Evolutionary conservation across 495 filamentous ascomycete genomes (phyloP).

Genomic region (Talaromyces borbonicus): DNA sequence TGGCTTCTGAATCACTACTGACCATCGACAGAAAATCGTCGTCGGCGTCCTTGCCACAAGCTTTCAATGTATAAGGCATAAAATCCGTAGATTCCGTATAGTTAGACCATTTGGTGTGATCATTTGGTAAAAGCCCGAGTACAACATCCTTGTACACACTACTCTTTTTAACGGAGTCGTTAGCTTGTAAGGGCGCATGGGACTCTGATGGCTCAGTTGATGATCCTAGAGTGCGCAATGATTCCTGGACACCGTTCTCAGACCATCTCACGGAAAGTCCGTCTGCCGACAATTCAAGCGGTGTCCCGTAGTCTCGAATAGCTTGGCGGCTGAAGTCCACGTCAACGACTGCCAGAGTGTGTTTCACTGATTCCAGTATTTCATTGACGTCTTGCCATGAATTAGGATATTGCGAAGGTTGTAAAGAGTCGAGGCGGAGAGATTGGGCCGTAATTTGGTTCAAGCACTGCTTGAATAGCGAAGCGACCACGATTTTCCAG

Average conservation of each 20-base stretch:
- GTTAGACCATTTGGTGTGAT: no score
- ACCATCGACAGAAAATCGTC: slow-evolving; percentile 8
- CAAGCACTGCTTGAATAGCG: background rate
- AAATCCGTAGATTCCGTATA: slow-evolving; percentile 52
- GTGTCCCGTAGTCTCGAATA: slow-evolving; percentile 51
- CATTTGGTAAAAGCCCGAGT: no score
- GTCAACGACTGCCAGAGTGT: slow-evolving; percentile 41
- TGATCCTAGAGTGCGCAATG: background rate
- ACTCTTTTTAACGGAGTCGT: no score
- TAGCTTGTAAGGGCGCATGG: no score
- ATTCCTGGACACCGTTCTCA: slow-evolving; percentile 19
- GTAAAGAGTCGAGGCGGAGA: background rate
- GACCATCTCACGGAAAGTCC: slow-evolving; percentile 67
- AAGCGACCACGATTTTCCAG: background rate
- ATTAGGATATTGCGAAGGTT: background rate
- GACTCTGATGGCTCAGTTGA: background rate
- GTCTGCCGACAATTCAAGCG: slow-evolving; percentile 63
- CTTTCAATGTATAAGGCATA: slow-evolving; percentile 32
- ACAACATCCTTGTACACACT: no score
- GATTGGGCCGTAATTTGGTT: background rate
- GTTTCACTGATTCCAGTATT: background rate
- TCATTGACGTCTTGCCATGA: background rate
- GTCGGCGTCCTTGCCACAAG: slow-evolving; percentile 6
- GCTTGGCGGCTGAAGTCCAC: slow-evolving; percentile 60
- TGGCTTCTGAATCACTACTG: slow-evolving; percentile 31